Evolutionary conservation across 202 grass and related monocot species (phyloP), one percentile per base, ranked within the genome.

Genomic region (Cymbopogon flexuosus): DNA sequence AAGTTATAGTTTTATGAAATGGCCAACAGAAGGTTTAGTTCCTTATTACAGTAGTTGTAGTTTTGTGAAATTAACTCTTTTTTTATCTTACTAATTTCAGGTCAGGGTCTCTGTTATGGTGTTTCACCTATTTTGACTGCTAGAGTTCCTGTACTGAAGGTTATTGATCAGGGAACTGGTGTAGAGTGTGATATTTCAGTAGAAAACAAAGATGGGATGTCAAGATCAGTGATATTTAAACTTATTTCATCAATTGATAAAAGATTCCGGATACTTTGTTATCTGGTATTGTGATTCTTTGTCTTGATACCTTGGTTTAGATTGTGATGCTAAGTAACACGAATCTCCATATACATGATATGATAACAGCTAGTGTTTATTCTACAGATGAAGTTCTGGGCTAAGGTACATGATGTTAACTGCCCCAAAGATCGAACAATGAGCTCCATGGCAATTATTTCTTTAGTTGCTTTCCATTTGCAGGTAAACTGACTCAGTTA

Each of bases 381-480:
- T 72, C 62, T 87, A 39, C 89, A 98, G 95, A 94, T 94, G 84
- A 98, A 98, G 81, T 87, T 64, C 68, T 98, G 95, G 95, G 95
- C 95, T 56, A 93, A 91, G 80, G 70, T 59, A 64, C 85, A 92
- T 79, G 73, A 78, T 65, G 83, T 98, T 77, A 98, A 93, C 72
- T 88, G 88, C 77, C 86, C 95, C 70, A 98, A 75, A 84, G 95
- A 98, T 79, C 68, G 56, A 83, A 98, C 95, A 40, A 84, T 98
- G 82, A 98, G 92, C 88, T 98, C 95, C 24, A 93, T 98, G 84
- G 77, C 90, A 18, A 93, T 98, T 86, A 93, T 94, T 79, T 85
- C 95, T 3, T 91, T 98, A 91, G 95, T 97, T 77, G 88, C 95
- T 88, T 98, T 98, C 79, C 95, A 98, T 88, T 93, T 98, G 69